Base-by-base conservation (phyloP, 495 filamentous ascomycete genomes). In the Aspergillus bertholletiae region DNA sequence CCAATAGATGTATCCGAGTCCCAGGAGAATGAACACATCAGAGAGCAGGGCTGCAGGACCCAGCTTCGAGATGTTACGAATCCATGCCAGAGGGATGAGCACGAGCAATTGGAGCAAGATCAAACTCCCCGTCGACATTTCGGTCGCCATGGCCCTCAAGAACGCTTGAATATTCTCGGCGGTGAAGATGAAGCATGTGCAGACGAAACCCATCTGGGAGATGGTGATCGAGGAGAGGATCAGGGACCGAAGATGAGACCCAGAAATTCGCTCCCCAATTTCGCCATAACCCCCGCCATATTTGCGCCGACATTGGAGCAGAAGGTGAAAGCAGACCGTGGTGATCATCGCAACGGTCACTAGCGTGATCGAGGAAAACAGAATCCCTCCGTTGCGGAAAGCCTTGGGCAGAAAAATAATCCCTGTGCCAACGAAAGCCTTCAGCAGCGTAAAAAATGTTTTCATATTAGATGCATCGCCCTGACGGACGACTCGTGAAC, bases 131-230 rank as follows among this genome's bases (percentile, higher is more conserved):
- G 94, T 87, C 51, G 85, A 78, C 43, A 95, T 83, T 8, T 86
- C 32, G 0, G 67, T 68, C 7, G 55, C 80, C 27, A 96, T 88
- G 0, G 82, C 82, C 7, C 77, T 78, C 50, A 95, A 83, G 69
- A 96, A 94, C 13, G 92, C 90, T 61, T 92, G 89, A 34, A 96
- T 67, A 55, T 96, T 96, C 67, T 96, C 88, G 2, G 89, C 86
- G 4, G 90, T 95, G 67, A 96, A 96, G 54, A 96, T 90, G 53
- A 94, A 95, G 66, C 95, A 96, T 8, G 92, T 92, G n/a, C 88
- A 86, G 1, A 94, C 87, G 64, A 96, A 96, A 15, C 92, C 92
- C 34, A 96, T 80, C 70, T 96, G 92, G 59, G 87, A 91, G 59
- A 95, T 76, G 24, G 93, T 86, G 54, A 96, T 89, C 1, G 91